Conservation (phyloP, 2,329 filamentous ascomycete genomes). For the Aplosporella prunicola region DNA sequence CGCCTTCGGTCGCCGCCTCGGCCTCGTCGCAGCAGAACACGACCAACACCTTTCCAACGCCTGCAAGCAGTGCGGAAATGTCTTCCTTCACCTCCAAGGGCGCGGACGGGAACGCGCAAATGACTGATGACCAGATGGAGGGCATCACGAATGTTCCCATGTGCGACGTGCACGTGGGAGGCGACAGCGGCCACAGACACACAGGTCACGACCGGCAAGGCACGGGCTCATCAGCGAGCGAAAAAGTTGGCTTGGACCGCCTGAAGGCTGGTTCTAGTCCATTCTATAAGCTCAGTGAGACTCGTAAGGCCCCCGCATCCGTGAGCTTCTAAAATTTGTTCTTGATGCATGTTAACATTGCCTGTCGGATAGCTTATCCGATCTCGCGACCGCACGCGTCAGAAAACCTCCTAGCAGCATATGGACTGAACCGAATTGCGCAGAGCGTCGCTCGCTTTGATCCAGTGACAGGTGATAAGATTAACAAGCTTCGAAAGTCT, state of each 20-base stretch:
- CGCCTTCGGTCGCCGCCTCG: conserved; percentile 34
- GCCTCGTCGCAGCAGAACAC: conserved; percentile 24
- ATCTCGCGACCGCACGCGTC: conserved; percentile 47
- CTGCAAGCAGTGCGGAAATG: conserved; percentile 27
- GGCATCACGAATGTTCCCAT: conserved; percentile 2
- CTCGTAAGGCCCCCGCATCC: conserved; percentile 23
- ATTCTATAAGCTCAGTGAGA: conserved; percentile 28
- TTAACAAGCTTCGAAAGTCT: conserved; percentile 50
- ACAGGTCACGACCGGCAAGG: conserved; percentile 40
- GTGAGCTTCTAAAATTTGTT: conserved; percentile 14
- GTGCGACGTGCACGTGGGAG: conserved; percentile 18
- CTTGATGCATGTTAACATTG: conserved; percentile 21
- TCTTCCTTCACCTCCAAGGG: conserved; percentile 25
- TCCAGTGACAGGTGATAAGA: conserved; percentile 55
- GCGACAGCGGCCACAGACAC: conserved; percentile 29
- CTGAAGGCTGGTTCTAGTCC: conserved; percentile 22
- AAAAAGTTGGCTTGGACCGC: conserved; percentile 18
- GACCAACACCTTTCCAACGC: conserved; percentile 28
- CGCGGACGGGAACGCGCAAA: conserved; percentile 35
- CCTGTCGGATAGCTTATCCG: conserved; percentile 24
- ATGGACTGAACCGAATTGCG: conserved; percentile 47
- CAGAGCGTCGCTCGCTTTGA: conserved; percentile 50
- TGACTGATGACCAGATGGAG: conserved; percentile 24
- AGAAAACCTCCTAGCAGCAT: conserved; percentile 51
- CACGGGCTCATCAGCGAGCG: conserved; percentile 14